These are phyloP conservation scores for Termitomyces sp. DNA, from an alignment of 768 basidiomycete genomes.

Conservation along the genomic window DNA sequence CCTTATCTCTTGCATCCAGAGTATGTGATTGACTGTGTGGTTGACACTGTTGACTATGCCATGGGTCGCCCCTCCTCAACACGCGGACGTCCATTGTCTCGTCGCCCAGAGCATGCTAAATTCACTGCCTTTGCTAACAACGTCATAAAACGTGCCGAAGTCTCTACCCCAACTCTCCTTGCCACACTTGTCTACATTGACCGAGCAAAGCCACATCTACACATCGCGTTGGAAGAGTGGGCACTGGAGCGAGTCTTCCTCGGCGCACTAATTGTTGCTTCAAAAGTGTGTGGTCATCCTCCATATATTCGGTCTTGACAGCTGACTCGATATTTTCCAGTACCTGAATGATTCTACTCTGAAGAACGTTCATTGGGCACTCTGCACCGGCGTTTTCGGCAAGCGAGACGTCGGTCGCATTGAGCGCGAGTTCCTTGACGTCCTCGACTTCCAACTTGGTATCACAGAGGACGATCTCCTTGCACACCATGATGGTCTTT, in stretches of 20 bases:
- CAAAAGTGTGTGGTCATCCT: constrained; percentile 54
- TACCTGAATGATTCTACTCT: constrained; percentile 88
- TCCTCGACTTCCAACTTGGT: constrained; percentile 72
- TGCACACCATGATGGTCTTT: constrained; percentile 41
- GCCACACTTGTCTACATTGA: constrained; percentile 74
- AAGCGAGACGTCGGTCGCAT: constrained; percentile 79
- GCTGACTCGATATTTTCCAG: constrained; percentile 28
- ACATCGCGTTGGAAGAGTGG: constrained; percentile 81
- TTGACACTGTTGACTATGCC: constrained; percentile 74
- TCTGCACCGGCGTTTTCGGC: constrained; percentile 81
- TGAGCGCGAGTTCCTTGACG: constrained; percentile 79
- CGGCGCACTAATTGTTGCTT: constrained; percentile 83
- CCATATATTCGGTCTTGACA: constrained; percentile 8
- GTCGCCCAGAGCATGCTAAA: constrained; percentile 49
- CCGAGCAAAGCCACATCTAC: constrained; percentile 73
- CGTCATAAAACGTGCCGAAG: constrained; percentile 71
- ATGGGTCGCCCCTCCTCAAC: constrained; percentile 60
- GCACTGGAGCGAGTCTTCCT: constrained; percentile 89
- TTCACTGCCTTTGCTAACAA: constrained; percentile 66
- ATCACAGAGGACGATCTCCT: constrained; percentile 65
- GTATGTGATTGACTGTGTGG: constrained; percentile 64
- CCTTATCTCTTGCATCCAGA: constrained; percentile 37
- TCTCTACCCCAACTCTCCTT: constrained; percentile 66
- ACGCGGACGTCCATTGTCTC: constrained; percentile 44
- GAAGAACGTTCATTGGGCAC: constrained; percentile 89